These are phyloP conservation scores for Wickerhamiella siamensis DNA, from an alignment of 805 yeast species.

Conservation along the genomic window DNA sequence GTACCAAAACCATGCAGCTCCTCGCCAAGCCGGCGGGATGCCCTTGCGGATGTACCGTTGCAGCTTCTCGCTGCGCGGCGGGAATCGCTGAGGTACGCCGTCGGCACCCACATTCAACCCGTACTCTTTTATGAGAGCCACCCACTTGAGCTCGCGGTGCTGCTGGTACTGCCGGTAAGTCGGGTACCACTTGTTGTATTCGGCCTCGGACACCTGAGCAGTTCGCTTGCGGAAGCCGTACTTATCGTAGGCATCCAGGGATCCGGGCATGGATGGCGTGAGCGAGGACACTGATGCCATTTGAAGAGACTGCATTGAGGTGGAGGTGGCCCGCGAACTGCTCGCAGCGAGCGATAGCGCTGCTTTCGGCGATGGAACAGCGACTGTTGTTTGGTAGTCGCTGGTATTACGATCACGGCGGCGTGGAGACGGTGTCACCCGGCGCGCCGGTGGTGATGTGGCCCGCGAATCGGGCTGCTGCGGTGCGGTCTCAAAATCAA, in stretches of 20 bases:
- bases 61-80: conserved; percentile 26
- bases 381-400: background rate
- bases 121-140: conserved; percentile 42
- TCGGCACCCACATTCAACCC: conserved; percentile 39
- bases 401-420: background rate
- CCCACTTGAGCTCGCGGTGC: conserved; percentile 70
- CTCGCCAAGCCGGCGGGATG: conserved; percentile 95
- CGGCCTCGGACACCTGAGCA: conserved; percentile 35
- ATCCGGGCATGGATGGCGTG: conserved; percentile 6
- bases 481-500: background rate
- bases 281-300: conserved; percentile 1
- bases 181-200: conserved; percentile 64
- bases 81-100: conserved; percentile 28
- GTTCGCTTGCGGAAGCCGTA: conserved; percentile 76
- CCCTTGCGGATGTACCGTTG: conserved; percentile 80
- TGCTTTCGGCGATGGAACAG: background rate
- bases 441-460: background rate
- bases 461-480: background rate
- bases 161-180: conserved; percentile 48
- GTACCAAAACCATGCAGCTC: conserved; percentile 91
- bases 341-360: conserved; percentile 1
- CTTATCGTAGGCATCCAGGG: conserved; percentile 35
- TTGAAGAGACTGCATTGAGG: background rate
- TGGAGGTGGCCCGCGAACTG: background rate
- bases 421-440: background rate